Percentiles rank a stretch among this genome's conserved stretches.
Evolutionary conservation across 768 basidiomycete species (phyloP).

Genomic region (Artomyces pyxidatus): DNA sequence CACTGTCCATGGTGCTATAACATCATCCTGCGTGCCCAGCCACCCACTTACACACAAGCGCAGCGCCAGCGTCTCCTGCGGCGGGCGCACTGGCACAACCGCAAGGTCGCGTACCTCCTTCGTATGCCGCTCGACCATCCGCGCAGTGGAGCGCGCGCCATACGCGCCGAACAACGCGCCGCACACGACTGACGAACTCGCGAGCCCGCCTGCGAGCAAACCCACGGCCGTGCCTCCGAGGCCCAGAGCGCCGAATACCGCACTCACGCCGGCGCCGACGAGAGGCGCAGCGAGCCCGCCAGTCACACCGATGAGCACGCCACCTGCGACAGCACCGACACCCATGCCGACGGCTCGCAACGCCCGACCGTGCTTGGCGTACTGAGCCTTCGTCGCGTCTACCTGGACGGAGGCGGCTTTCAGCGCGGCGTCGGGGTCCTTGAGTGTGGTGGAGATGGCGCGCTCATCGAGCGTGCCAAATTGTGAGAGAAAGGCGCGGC

Average conservation of each 20-base stretch:
- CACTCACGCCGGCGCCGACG: constrained; percentile 44
- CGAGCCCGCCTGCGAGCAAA: constrained; percentile 43
- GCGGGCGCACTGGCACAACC: constrained; percentile 35
- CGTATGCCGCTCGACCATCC: constrained; percentile 43
- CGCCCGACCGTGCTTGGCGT: constrained; percentile 33
- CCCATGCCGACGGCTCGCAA: constrained; percentile 42
- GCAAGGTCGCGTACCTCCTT: constrained; percentile 46
- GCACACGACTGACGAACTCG: constrained; percentile 47
- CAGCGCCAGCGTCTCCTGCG: constrained; percentile 38
- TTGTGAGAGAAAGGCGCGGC: constrained; percentile 36
- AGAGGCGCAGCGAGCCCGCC: constrained; percentile 52
- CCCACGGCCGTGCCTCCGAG: constrained; percentile 46
- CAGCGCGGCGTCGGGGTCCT: constrained; percentile 39
- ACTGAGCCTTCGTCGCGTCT: constrained; percentile 29
- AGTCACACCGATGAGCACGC: constrained; percentile 47
- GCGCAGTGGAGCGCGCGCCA: constrained; percentile 39
- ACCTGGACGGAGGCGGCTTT: constrained; percentile 36
- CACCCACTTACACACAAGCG: constrained; percentile 51
- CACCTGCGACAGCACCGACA: constrained; percentile 45
- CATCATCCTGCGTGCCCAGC: constrained; percentile 36
- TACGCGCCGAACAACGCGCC: constrained; percentile 53
- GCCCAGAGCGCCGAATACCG: constrained; percentile 42
- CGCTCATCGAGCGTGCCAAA: constrained; percentile 37
- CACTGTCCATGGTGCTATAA: constrained; percentile 44
- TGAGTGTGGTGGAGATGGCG: constrained; percentile 36